Evolutionary conservation across 345 rosid genomes (phyloP), one percentile per base, ranked within the genome.

Genomic region (Citrus trifoliata): DNA sequence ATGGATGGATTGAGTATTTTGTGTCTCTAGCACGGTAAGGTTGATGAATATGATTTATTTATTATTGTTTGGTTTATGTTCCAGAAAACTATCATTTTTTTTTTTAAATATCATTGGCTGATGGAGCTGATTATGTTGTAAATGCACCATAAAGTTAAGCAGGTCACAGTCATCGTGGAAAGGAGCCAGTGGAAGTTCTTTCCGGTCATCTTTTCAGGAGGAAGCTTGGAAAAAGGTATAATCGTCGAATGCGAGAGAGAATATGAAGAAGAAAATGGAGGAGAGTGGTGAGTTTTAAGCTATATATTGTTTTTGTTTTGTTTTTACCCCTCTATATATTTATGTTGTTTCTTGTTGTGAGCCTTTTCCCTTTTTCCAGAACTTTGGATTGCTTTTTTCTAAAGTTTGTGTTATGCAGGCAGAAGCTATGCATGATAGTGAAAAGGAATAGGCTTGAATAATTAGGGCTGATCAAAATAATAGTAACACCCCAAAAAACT

Each of bases 191-290:
- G 84, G 91, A 18, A 73, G 85, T 82, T 92, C 97, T 79, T 96
- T 91, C 71, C 87, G 97, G 70, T 82, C 93, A 76, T 56, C 89
- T 78, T 92, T 85, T 81, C 97, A 88, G 76, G 99, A 93, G 88
- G 98, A 94, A 79, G 90, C 97, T 16, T 88, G 95, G 95, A 94
- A 85, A n/a, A 89, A 94, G 90, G 86, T 88, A 96, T 76, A 88
- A 91, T 75, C 92, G 92, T 70, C 86, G 98, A 76, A 88, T 93
- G 98, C 94, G 90, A 82, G 98, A 96, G 80, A n/a, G 98, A 91
- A 79, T 96, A 91, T 55, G 99, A 96, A 84, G 97, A 96, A 80
- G 98, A 96, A n/a, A 86, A 81, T 91, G 88, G 98, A 96, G 89
- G n/a, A 92, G 99, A 91, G 95, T 96, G 84, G 99, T 95, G 82